A percentile compares a stretch with the other conserved stretches of the same genome.
Conservation (phyloP, 1,139 yeast genomes). For the Hyphopichia pseudoburtonii region DNA sequence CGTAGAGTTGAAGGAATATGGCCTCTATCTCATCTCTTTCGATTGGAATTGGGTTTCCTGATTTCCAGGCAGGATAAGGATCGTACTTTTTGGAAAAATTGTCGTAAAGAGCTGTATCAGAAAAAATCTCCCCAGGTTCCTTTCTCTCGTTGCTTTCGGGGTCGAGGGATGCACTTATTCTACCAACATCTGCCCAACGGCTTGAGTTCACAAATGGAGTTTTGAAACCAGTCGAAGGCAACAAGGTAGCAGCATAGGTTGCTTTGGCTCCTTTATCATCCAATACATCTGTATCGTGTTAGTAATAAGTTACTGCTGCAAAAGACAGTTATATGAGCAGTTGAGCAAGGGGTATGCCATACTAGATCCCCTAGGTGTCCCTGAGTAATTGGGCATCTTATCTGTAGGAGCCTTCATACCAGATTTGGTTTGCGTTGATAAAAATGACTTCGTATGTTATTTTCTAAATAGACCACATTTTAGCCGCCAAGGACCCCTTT, state of each 20-base stretch:
- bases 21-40: conserved; percentile 54
- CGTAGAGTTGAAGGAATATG: conserved; percentile 50
- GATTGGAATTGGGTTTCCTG: conserved; percentile 53
- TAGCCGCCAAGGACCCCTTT: too few relatives aligned
- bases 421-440: too few relatives aligned
- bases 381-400: not conserved
- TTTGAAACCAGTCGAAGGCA: conserved; percentile 43
- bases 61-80: conserved; percentile 62
- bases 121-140: conserved; percentile 29
- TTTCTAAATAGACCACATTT: too few relatives aligned
- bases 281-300: not conserved
- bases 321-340: too few relatives aligned
- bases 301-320: too few relatives aligned
- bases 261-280: not conserved
- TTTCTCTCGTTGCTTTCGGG: conserved; percentile 18
- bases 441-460: too few relatives aligned
- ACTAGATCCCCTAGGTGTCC: too few relatives aligned
- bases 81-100: conserved; percentile 40
- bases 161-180: conserved; percentile 26
- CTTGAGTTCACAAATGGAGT: conserved; percentile 46
- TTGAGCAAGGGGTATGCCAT: too few relatives aligned
- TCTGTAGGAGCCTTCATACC: too few relatives aligned
- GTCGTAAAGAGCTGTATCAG: conserved; percentile 42
- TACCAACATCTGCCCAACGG: conserved; percentile 43
- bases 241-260: conserved; percentile 4